Base-by-base conservation (phyloP, 106 monocot species). In the Gastrodia elata region DNA sequence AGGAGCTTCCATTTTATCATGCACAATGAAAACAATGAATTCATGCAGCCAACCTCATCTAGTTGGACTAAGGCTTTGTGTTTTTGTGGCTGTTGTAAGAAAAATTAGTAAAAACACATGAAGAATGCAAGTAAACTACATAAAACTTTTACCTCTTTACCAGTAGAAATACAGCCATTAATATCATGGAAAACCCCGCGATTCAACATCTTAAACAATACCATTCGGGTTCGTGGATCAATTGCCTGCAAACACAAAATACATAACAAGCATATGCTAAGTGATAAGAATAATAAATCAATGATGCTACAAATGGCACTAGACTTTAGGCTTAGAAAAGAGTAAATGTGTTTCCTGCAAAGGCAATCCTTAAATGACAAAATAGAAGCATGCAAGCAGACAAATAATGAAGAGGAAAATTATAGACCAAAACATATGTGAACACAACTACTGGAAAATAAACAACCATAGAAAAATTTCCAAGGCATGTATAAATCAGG, bases 141-240 rank as follows among this genome's bases (percentile, higher is more conserved):
- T 13, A 1, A 32, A 46, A 41, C 27, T 30, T 28, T 43, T 83
- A 98, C 97, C 78, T 98, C 97, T 85, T 98, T 98, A 73, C 97
- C 97, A 43, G 97, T 98, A 75, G 97, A 98, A 75, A 98, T 93
- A 65, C 97, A 98, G 34, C 97, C 97, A 82, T 98, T 93, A 36
- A 98, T 98, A 70, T 88, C 78, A 75, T 91, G 67, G 74, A 93
- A 98, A 48, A 91, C 79, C 39, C 88, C 88, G 44, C 90, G 88
- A 70, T 98, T 98, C 67, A 98, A 70, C 97, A 98, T 98, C 75
- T 98, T 98, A 77, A 91, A 93, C 49, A 98, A 72, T 83, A 91
- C 90, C 97, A 93, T 93, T 59, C 97, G 86, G 71, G 93, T 98
- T 80, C 88, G 89, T 57, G 97, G 97, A 71, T 98, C 97, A 84